A percentile compares a stretch with the other conserved stretches of the same genome.
These are phyloP conservation scores for Acanthamoeba castellanii DNA, from an alignment of 208 protist species.

Conservation along the genomic window DNA sequence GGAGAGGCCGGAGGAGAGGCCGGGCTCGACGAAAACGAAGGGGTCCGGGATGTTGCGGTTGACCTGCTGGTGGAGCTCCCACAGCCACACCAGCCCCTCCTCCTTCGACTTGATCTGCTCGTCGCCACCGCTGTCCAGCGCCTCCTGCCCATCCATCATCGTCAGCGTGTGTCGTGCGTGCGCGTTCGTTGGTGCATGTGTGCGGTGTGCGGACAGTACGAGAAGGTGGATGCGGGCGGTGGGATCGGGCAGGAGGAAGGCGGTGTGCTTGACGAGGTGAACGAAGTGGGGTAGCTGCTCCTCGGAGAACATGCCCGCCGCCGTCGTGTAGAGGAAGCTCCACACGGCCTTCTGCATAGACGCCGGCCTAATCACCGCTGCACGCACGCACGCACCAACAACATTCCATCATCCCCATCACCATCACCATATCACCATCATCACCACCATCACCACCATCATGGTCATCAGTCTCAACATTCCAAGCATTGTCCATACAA, in stretches of 20 bases:
- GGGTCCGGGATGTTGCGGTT: conserved; percentile 1
- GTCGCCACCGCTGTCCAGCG: conserved; percentile 10
- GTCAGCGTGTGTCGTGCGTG: neutral
- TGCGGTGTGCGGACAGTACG: neutral
- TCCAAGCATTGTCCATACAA: neutral
- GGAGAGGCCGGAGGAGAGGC: neutral
- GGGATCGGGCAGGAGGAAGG: conserved; percentile 34
- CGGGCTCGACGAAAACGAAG: conserved; percentile 1
- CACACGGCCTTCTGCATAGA: conserved; percentile 26
- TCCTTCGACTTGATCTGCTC: neutral
- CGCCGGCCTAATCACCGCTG: neutral
- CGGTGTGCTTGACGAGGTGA: conserved; percentile 31
- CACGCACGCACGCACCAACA: no score
- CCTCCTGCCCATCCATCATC: neutral
- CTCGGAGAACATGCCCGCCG: neutral
- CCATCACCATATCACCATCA: no score
- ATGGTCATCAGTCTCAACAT: no score
- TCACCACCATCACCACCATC: no score
- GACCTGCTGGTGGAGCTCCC: conserved; percentile 49
- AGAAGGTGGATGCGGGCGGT: conserved; percentile 4
- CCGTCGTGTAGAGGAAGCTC: conserved; percentile 17
- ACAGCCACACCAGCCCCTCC: conserved; percentile 48
- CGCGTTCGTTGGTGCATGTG: neutral
- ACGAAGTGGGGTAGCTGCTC: conserved; percentile 11
- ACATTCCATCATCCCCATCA: no score